Evolutionary conservation across 257 asterid genomes (phyloP), one percentile per base, ranked within the genome.

Genomic region (Verbascum thapsus): DNA sequence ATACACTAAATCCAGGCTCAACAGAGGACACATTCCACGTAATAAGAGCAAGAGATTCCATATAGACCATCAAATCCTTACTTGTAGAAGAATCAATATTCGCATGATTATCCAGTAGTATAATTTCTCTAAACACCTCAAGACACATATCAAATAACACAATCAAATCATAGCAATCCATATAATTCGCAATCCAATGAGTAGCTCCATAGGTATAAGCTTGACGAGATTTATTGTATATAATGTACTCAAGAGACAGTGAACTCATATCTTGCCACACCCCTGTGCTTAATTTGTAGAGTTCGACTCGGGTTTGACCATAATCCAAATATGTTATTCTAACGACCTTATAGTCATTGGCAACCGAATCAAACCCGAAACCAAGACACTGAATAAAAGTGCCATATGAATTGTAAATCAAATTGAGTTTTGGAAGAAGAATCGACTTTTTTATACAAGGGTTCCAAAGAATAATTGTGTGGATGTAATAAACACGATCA

Each of bases 391-490:
- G 88, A 8, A 59, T 22, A 20, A 71, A 76, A 16, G 76, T 54
- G 0, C 81, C 88, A 2, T 49, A 67, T 0, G 77, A 76, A 61
- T 37, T 71, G 51, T 75, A 71, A 61, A 74, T 43, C 64, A 70
- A 20, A 20, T 63, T 69, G 34, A 83, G 85, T 43, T 76, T 76
- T 0, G 85, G 85, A 3, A 82, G 82, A 17, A 61, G 40, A 61
- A 73, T 35, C 0, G 79, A 76, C 17, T 34, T 78, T 6, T 38
- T 73, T n/a, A 76, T 30, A 34, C 67, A 54, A 1, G 88, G 81
- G 63, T 81, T 81, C 88, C 82, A 81, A 13, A 81, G 68, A 61
- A 82, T 44, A 17, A 79, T 34, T 1, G 76, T 73, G 69, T 68
- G 69, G 63, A 41, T 58, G 57, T 45, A 44, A 53, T 63, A 66